Evolutionary conservation across 805 yeast species (phyloP).

Genomic region (Candida morakotiae): DNA sequence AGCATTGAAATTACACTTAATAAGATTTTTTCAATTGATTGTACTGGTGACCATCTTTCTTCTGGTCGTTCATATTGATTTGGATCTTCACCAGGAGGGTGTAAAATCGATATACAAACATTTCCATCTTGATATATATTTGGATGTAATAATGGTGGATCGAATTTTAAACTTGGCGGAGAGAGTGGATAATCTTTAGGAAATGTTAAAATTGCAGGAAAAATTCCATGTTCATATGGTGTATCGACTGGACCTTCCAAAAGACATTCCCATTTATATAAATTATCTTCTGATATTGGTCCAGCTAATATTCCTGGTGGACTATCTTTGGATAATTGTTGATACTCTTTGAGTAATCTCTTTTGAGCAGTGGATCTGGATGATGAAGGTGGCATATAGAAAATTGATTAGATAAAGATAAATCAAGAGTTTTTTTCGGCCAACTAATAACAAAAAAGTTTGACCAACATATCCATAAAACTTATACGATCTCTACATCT

Average conservation of each 20-base stretch:
- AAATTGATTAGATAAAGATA: too few species aligned
- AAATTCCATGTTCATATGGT: slow-evolving; percentile 84
- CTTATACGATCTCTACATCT: too few species aligned
- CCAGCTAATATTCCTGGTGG: slow-evolving; percentile 97
- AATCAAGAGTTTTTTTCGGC: too few species aligned
- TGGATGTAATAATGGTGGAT: slow-evolving; percentile 86
- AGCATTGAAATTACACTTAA: slow-evolving; percentile 93
- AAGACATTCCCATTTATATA: slow-evolving; percentile 80
- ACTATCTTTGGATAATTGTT: slow-evolving; percentile 77
- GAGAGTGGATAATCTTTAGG: slow-evolving; percentile 80
- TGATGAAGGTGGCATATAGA: slow-evolving; percentile 12
- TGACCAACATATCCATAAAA: too few species aligned
- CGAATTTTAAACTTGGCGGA: slow-evolving; percentile 73
- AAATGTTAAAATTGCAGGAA: slow-evolving; percentile 67
- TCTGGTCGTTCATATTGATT: slow-evolving; percentile 92
- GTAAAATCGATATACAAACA: slow-evolving; percentile 92
- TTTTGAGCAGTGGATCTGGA: slow-evolving; percentile 68
- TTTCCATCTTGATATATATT: slow-evolving; percentile 92
- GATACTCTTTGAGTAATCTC: slow-evolving; percentile 82
- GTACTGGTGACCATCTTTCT: slow-evolving; percentile 98
- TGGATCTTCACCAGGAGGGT: slow-evolving; percentile 97
- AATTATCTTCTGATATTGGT: slow-evolving; percentile 70
- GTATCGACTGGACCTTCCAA: slow-evolving; percentile 82
- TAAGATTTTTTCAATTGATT: slow-evolving; percentile 93
- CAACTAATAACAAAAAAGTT: too few species aligned